These are phyloP conservation scores for Pestalotiopsis sp. DNA, from an alignment of 2,329 filamentous ascomycete genomes.

Conservation along the genomic window DNA sequence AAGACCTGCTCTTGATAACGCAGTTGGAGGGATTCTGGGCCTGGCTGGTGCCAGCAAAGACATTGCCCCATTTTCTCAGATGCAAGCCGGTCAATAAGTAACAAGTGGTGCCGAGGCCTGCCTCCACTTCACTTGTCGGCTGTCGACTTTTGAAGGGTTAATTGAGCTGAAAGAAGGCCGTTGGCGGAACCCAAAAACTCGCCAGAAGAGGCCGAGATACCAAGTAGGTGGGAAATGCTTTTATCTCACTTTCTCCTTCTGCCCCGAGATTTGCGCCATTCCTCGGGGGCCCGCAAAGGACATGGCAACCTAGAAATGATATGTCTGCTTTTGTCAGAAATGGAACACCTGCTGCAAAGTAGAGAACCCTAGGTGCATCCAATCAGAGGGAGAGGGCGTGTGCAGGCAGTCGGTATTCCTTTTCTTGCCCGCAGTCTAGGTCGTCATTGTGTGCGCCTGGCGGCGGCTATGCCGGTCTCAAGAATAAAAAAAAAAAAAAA, in stretches of 20 bases:
- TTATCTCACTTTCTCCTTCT: not conserved
- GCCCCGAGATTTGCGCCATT: not conserved
- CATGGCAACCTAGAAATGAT: not conserved
- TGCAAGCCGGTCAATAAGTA: not conserved
- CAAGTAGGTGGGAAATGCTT: not conserved
- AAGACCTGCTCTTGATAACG: not conserved
- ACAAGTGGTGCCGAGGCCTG: not conserved
- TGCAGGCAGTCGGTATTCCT: not conserved
- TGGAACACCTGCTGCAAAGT: not conserved
- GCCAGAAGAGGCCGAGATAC: not conserved
- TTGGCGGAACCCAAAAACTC: not conserved
- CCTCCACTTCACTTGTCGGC: not conserved
- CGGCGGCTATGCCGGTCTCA: slow-evolving; percentile 9
- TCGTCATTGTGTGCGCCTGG: not conserved
- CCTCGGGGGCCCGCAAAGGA: not conserved
- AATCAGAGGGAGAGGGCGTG: not conserved
- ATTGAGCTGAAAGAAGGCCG: not conserved
- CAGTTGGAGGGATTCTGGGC: not conserved
- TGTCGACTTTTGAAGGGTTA: not conserved
- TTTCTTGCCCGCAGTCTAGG: not conserved
- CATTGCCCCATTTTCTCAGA: not conserved
- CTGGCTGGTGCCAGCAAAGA: slow-evolving; percentile 12
- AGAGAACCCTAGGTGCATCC: not conserved
- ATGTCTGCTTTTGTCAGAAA: not conserved
- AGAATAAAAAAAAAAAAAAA: not conserved